phyloP scores from a whole-genome alignment of 2,329 filamentous ascomycete species.

The Pseudocercospora vitis region DNA sequence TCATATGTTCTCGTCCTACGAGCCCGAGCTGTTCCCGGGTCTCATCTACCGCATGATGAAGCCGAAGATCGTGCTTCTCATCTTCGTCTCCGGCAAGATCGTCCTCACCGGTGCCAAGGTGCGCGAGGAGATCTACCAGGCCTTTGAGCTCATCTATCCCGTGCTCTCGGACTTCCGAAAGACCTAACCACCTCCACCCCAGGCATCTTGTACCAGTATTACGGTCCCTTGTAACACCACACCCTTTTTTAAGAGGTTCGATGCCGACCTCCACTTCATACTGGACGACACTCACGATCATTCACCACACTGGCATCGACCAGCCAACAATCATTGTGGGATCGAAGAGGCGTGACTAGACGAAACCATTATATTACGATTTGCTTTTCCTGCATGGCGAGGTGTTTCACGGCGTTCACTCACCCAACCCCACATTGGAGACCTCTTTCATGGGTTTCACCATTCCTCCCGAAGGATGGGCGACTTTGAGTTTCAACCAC shows the following conservation, averaged over 20 bases:
- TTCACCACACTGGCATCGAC: conserved; percentile 9
- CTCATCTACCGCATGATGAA: conserved; percentile 99
- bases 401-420: conserved; percentile 31
- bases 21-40: conserved; percentile 96
- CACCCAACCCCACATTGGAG: conserved; percentile 13
- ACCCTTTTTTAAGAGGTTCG: conserved; percentile 26
- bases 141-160: conserved; percentile 96
- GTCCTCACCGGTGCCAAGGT: conserved; percentile 97
- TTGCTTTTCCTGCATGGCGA: conserved; percentile 34
- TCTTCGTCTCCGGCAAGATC: conserved; percentile 98
- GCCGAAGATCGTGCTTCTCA: conserved; percentile 92
- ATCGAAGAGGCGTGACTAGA: conserved; percentile 9
- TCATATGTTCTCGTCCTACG: conserved; percentile 99
- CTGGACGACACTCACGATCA: conserved; percentile 12
- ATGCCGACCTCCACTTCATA: conserved; percentile 31
- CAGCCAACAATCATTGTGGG: conserved; percentile 7
- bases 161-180: conserved; percentile 50
- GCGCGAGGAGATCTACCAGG: conserved; percentile 95
- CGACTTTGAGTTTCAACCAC: conserved; percentile 10
- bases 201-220: conserved; percentile 34
- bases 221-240: conserved; percentile 33
- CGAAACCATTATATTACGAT: conserved; percentile 20
- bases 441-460: conserved; percentile 10
- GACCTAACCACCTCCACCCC: conserved; percentile 19
- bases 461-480: conserved; percentile 16